A percentile compares a stretch with the other conserved stretches of the same genome.
These are phyloP conservation scores for Venustampulla echinocandica DNA, from an alignment of 495 filamentous ascomycete genomes.

Conservation along the genomic window DNA sequence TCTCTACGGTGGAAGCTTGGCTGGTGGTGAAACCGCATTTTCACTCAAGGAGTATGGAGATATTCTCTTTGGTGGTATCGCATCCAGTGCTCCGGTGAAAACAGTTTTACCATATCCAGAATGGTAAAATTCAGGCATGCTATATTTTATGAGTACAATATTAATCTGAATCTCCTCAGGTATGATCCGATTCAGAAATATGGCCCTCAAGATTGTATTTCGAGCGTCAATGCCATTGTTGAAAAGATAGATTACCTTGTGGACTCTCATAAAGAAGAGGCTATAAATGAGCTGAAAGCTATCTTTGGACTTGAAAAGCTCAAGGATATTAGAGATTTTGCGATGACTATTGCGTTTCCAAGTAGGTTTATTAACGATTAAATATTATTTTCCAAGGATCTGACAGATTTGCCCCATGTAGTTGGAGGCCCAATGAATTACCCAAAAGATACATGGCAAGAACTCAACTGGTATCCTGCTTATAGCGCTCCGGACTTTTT, in stretches of 20 bases:
- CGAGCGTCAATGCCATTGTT: slow-evolving; percentile 37
- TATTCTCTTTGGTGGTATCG: slow-evolving; percentile 37
- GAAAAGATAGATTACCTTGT: slow-evolving; percentile 35
- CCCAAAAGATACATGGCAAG: slow-evolving; percentile 40
- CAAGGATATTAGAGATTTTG: slow-evolving; percentile 35
- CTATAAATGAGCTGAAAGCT: slow-evolving; percentile 33
- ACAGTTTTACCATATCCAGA: slow-evolving; percentile 30
- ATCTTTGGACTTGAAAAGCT: slow-evolving; percentile 34
- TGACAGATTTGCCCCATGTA: neutral
- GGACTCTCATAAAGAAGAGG: slow-evolving; percentile 24
- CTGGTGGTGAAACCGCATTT: slow-evolving; percentile 34
- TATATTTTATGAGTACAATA: neutral
- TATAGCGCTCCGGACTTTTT: slow-evolving; percentile 33
- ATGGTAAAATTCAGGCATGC: slow-evolving; percentile 21
- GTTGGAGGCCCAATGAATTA: slow-evolving; percentile 41
- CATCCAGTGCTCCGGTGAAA: slow-evolving; percentile 31
- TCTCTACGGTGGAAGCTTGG: slow-evolving; percentile 37
- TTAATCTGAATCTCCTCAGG: slow-evolving; percentile 3
- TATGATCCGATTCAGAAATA: slow-evolving; percentile 33
- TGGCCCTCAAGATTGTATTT: slow-evolving; percentile 34
- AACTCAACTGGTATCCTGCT: slow-evolving; percentile 35
- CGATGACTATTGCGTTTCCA: slow-evolving; percentile 34
- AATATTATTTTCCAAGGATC: neutral
- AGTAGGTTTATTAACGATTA: slow-evolving; percentile 2
- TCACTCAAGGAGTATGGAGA: slow-evolving; percentile 34